These are phyloP conservation scores for Pichia sp. DNA, from an alignment of 1,139 yeast genomes.

Conservation along the genomic window DNA sequence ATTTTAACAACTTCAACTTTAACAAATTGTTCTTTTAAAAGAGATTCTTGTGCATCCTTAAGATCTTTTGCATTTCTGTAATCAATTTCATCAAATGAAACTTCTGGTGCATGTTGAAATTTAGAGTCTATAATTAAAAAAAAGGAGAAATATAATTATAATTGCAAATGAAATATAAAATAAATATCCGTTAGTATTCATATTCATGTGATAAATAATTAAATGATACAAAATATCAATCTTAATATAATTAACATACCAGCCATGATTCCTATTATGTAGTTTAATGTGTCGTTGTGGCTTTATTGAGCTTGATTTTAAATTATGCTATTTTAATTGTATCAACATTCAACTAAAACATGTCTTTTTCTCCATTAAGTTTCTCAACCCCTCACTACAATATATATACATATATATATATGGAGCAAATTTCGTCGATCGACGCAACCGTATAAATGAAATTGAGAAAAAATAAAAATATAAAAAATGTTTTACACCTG, in stretches of 20 bases:
- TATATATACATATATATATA: neutral
- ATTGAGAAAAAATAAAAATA: too few species aligned
- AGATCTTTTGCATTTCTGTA: constrained; percentile 61
- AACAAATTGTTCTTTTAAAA: constrained; percentile 77
- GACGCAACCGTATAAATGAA: neutral
- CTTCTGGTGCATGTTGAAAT: constrained; percentile 54
- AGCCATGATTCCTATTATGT: too few species aligned
- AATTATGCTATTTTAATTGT: too few species aligned
- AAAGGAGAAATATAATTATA: neutral
- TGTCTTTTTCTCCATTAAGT: too few species aligned
- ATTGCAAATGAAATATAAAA: neutral
- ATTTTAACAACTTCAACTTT: constrained; percentile 63
- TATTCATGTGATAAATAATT: neutral
- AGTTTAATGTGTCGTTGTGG: too few species aligned
- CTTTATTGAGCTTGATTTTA: too few species aligned
- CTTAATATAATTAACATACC: too few species aligned
- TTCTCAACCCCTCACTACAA: too few species aligned
- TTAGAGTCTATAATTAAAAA: constrained; percentile 1
- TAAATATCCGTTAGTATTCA: neutral
- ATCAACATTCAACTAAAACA: too few species aligned
- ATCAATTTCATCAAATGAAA: constrained; percentile 79
- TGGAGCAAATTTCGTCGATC: neutral
- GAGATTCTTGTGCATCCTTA: constrained; percentile 66
- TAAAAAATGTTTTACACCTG: too few species aligned
- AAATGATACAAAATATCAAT: too few species aligned